These are phyloP conservation scores for Pleurotus platypus DNA, from an alignment of 768 basidiomycete genomes.

Conservation along the genomic window DNA sequence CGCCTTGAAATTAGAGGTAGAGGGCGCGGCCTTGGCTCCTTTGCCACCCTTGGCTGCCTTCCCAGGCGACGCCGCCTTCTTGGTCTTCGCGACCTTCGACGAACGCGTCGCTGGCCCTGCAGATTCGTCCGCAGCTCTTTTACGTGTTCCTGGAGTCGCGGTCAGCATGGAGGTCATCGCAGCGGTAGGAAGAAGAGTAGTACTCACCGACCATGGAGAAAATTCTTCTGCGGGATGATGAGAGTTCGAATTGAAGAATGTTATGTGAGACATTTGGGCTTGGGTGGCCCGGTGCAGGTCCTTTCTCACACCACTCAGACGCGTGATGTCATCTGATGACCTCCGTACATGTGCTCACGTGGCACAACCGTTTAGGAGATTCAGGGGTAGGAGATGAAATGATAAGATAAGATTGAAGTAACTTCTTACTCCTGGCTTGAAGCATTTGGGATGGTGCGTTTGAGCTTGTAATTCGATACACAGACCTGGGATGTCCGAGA, in stretches of 20 bases:
- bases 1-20: constrained; percentile 53
- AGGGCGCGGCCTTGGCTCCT: constrained; percentile 45
- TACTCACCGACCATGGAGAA: constrained; percentile 3
- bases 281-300: not conserved
- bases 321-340: constrained; percentile 5
- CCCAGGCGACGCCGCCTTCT: constrained; percentile 24
- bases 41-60: constrained; percentile 32
- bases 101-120: constrained; percentile 35
- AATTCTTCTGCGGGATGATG: not conserved
- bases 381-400: no score
- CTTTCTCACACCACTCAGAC: constrained; percentile 4
- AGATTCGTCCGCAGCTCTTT: constrained; percentile 40
- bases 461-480: no score
- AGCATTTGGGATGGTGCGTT: no score
- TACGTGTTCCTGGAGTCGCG: constrained; percentile 15
- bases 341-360: no score
- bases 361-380: no score
- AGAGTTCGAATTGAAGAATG: not conserved
- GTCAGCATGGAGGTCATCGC: not conserved
- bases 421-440: no score
- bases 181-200: not conserved
- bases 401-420: no score
- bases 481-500: no score
- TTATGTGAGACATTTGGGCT: not conserved
- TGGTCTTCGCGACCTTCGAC: constrained; percentile 50